Base-by-base conservation (phyloP, 306 rosid species). In the Sphenostylis stenocarpa region DNA sequence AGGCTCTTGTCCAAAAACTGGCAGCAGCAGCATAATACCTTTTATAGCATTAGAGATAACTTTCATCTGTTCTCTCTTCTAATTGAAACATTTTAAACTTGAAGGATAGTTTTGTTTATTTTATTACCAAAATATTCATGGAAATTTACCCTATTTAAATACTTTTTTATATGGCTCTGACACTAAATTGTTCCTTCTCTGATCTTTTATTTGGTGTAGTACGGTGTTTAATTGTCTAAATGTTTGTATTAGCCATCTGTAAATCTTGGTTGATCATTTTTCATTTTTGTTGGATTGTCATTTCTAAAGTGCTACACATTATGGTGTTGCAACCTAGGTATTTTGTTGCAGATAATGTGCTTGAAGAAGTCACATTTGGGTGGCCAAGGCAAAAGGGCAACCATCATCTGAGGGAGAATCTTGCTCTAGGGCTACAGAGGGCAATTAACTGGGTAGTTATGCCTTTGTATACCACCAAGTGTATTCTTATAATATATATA, bases 331-430 rank as follows among this genome's bases (percentile, higher is more conserved):
- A 70, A 85, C 51, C 33, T 82, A 93, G 98, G 91, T 93, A 90
- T 86, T 93, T 93, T 70, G 87, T 93, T 33, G 88, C 97, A 51
- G 98, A 93, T 82, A 93, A 72, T 72, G 91, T 94, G 73, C 94
- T 94, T 41, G 96, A 91, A 26, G 98, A 94, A 87, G 96, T 94
- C 72, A 94, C 96, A 48, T 94, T 94, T 87, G 98, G 96, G 75
- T 94, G 98, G 97, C 97, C 98, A 58, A 90, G 93, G 83, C 87
- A 87, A 84, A 91, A 82, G 82, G 82, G 86, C 70, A 93, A 76
- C 80, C 64, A 81, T 78, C 90, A 81, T 63, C 76, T 86, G 52
- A 94, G 90, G 89, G 91, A 91, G 84, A 77, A 81, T 67, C 97
- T 94, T 81, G 86, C 93, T 76, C 83, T 86, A 74, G 87, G 85